phyloP scores from a whole-genome alignment of 768 basidiomycete genomes.

The Pleurotus platypus region DNA sequence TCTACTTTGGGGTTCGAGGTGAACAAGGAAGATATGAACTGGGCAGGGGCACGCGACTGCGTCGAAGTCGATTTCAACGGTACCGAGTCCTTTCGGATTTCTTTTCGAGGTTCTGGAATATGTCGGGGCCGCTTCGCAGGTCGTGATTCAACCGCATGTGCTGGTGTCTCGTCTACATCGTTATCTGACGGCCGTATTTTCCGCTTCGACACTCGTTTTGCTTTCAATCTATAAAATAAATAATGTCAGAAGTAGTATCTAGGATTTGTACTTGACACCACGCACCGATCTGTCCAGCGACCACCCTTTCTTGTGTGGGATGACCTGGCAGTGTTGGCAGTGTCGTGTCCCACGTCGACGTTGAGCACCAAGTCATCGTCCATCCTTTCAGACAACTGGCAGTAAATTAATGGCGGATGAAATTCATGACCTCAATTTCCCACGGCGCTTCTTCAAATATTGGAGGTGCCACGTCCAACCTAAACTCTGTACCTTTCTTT shows the following conservation, averaged over 20 bases:
- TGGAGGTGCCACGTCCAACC: constrained; percentile 3
- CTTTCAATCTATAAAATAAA: constrained; percentile 54
- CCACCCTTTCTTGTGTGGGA: constrained; percentile 48
- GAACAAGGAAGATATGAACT: constrained; percentile 88
- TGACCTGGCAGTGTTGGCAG: constrained; percentile 20
- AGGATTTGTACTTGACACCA: constrained; percentile 11
- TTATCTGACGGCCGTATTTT: constrained; percentile 39
- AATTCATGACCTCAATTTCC: constrained; percentile 9
- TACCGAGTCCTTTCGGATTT: constrained; percentile 5
- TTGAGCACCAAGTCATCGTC: constrained; percentile 79
- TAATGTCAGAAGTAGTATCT: constrained; percentile 13
- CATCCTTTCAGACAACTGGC: constrained; percentile 31
- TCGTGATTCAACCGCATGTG: constrained; percentile 25
- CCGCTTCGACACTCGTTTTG: constrained; percentile 66
- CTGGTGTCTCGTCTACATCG: constrained; percentile 13
- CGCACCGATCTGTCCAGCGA: constrained; percentile 77
- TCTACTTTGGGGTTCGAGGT: constrained; percentile 75
- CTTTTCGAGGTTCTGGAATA: constrained; percentile 14
- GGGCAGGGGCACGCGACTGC: constrained; percentile 33
- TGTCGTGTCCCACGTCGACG: constrained; percentile 41
- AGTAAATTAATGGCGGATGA: background rate
- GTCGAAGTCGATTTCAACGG: constrained; percentile 19
- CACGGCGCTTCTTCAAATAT: constrained; percentile 6
- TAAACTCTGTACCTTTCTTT: constrained; percentile 12
- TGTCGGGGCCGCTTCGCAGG: constrained; percentile 47